phyloP scores from a whole-genome alignment of 164 flowering plant genomes.

The Akebia trifoliata region DNA sequence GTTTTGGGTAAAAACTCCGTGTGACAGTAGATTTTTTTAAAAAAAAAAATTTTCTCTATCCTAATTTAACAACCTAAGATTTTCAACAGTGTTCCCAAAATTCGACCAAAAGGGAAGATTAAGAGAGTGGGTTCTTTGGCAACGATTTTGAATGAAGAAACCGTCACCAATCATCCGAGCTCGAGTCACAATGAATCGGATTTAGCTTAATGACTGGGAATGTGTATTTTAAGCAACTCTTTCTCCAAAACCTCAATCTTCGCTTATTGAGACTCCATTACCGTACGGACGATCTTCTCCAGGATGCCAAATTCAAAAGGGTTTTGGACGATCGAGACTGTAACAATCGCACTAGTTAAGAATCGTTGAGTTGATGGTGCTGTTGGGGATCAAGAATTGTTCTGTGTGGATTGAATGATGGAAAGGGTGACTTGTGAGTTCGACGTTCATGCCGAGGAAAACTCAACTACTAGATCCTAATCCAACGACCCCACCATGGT shows the following conservation, averaged over 20 bases:
- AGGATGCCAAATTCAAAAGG: conserved; percentile 35
- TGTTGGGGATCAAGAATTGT: conserved; percentile 74
- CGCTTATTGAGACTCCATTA: conserved; percentile 19
- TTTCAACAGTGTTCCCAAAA: too few species aligned
- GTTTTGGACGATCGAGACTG: conserved; percentile 30
- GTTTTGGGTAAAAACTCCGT: too few species aligned
- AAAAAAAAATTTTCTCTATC: too few species aligned
- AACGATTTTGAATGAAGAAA: conserved; percentile 33
- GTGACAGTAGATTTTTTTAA: too few species aligned
- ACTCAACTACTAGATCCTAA: conserved; percentile 67
- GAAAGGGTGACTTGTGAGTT: conserved; percentile 79
- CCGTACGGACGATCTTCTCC: conserved; percentile 29
- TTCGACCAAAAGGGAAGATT: too few species aligned
- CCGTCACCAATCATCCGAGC: conserved; percentile 60
- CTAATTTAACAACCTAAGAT: too few species aligned
- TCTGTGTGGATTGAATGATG: conserved; percentile 93
- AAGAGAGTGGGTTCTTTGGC: conserved; percentile 27
- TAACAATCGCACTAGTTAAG: conserved; percentile 53
- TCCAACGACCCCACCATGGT: conserved; percentile 71
- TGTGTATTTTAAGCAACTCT: conserved; percentile 39
- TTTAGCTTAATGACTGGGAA: conserved; percentile 59
- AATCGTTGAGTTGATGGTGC: conserved; percentile 57
- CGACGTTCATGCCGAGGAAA: conserved; percentile 81
- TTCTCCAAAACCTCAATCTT: conserved; percentile 39
- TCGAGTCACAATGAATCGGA: conserved; percentile 33